These are phyloP conservation scores for Torrubiellomyces zombiae DNA, from an alignment of 2,329 filamentous ascomycete species.

Conservation along the genomic window DNA sequence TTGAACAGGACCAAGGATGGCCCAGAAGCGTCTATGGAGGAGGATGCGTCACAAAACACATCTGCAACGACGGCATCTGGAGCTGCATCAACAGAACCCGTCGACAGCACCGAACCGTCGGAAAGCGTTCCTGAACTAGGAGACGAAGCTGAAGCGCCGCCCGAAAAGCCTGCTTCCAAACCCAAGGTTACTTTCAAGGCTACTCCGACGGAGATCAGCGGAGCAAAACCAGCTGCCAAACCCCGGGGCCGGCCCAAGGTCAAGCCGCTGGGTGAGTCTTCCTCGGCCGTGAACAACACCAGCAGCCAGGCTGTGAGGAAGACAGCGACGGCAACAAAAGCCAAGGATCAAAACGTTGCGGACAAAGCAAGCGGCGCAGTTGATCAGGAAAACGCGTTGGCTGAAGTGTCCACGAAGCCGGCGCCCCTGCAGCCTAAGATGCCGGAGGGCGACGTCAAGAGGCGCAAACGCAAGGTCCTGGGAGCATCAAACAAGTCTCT, in stretches of 20 bases:
- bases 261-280: slow-evolving; percentile 27
- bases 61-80: slow-evolving; percentile 1
- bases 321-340: slow-evolving; percentile 14
- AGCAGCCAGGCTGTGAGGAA: too few relatives aligned
- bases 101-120: slow-evolving; percentile 1
- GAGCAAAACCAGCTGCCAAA: slow-evolving; percentile 14
- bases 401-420: slow-evolving; percentile 4
- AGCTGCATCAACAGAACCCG: slow-evolving; percentile 4
- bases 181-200: slow-evolving; percentile 5
- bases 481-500: slow-evolving; percentile 46
- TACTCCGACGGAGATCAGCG: slow-evolving; percentile 2
- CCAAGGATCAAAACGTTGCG: too few relatives aligned
- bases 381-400: slow-evolving; percentile 15
- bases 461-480: slow-evolving; percentile 60
- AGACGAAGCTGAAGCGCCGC: slow-evolving; percentile 4
- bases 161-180: slow-evolving; percentile 2
- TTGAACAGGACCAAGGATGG: slow-evolving; percentile 56
- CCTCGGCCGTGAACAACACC: slow-evolving; percentile 29
- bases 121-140: too few relatives aligned
- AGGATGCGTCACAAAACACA: slow-evolving; percentile 8
- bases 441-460: slow-evolving; percentile 27
- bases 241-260: slow-evolving; percentile 26
- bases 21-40: slow-evolving; percentile 17
- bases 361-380: slow-evolving; percentile 8
- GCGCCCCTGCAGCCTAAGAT: slow-evolving; percentile 5